Evolutionary conservation across 2,329 filamentous ascomycete genomes (phyloP), one percentile per base, ranked within the genome.

Genomic region (Monosporascus sp.): DNA sequence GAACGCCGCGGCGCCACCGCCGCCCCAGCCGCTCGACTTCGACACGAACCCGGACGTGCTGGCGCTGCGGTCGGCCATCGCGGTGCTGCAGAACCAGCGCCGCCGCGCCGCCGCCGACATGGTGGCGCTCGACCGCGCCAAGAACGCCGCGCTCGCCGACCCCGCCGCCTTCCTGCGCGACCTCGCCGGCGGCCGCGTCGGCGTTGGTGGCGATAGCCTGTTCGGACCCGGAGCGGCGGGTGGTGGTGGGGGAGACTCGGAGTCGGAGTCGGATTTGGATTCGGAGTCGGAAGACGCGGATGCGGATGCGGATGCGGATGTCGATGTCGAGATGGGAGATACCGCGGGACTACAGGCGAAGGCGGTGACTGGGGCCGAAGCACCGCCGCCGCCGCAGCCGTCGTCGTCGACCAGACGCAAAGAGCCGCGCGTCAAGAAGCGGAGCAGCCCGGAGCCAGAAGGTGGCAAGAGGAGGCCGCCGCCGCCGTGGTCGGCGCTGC

Each of bases 21-120:
- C 74, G 2, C 76, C 78, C 0, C 70, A 74, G 39, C 75, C 81
- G 45, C 74, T 86, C 54, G 75, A 80, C 60, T 83, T 85, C 55
- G 76, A 81, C 58, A 70, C 73, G 51, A 96, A 96, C 65, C 85
- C 90, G 7, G 93, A 97, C 74, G 90, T 88, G 24, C 86, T 97
- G 55, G 93, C 93, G 5, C 79, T 97, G 54, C 85, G 87, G 59
- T 89, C 88, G 25, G 89, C 92, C 46, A 90, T 97, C 55, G 87
- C 89, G 8, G 85, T 96, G 49, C 77, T 97, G 47, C 90, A 96
- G 72, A 79, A 96, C 59, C 93, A 97, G 74, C 85, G 85, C 58
- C 84, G 86, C 64, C 88, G 88, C 67, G 90, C 90, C 41, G 75
- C 84, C 48, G 80, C 82, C 47, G 92, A 97, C 71, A 85, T 97